phyloP scores from a whole-genome alignment of 225 moss, liverwort and hornwort species.

The Straminergon stramineum region DNA sequence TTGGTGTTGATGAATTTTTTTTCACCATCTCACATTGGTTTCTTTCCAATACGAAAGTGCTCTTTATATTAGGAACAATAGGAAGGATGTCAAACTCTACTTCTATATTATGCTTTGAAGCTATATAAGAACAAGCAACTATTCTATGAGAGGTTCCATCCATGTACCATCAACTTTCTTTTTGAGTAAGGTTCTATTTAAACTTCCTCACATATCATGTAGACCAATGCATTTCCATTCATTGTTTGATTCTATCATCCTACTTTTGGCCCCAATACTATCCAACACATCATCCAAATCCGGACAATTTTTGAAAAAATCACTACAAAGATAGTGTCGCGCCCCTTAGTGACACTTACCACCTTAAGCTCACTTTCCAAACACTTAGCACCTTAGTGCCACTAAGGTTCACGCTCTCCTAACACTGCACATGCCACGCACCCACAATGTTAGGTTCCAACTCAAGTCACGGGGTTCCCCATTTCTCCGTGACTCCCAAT shows the following conservation, averaged over 20 bases:
- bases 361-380: too few relatives aligned
- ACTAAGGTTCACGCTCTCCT: too few relatives aligned
- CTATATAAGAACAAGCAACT: background rate
- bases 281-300: background rate
- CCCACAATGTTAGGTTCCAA: too few relatives aligned
- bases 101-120: background rate
- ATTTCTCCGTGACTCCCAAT: too few relatives aligned
- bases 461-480: too few relatives aligned
- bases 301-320: fast-evolving
- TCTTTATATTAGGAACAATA: background rate
- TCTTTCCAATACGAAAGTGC: background rate
- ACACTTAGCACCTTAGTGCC: too few relatives aligned
- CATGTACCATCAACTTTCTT: fast-evolving
- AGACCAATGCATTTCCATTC: background rate
- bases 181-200: background rate
- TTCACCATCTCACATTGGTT: background rate
- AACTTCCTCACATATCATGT: background rate
- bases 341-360: too few relatives aligned
- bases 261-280: background rate
- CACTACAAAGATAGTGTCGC: too few relatives aligned
- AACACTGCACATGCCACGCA: too few relatives aligned
- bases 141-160: background rate
- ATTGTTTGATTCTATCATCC: background rate
- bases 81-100: fast-evolving
- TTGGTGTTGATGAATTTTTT: background rate